A percentile compares a stretch with the other conserved stretches of the same genome.
These are phyloP conservation scores for Penicillium sumatraense DNA, from an alignment of 2,329 filamentous ascomycete species.

Conservation along the genomic window DNA sequence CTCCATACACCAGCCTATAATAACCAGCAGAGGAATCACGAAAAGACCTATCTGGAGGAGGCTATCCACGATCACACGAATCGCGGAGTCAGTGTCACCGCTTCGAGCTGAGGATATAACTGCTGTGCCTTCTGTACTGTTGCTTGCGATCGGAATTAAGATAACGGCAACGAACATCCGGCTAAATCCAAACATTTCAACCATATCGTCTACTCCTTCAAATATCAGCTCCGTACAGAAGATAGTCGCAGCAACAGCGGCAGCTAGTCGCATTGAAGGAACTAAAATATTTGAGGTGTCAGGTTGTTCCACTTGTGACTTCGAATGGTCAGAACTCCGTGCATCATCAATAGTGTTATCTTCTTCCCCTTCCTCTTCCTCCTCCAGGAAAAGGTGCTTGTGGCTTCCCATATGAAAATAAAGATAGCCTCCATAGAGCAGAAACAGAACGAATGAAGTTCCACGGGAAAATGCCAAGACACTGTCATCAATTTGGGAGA, in stretches of 20 bases:
- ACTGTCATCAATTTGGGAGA: conserved; percentile 48
- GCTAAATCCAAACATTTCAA: conserved; percentile 66
- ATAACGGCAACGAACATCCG: conserved; percentile 75
- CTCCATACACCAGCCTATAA: conserved; percentile 72
- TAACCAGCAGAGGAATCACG: conserved; percentile 72
- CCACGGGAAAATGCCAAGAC: conserved; percentile 72
- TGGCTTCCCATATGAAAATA: conserved; percentile 74
- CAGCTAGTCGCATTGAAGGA: conserved; percentile 7
- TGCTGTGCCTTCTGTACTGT: conserved; percentile 74
- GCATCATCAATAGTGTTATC: background rate
- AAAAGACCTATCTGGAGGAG: conserved; percentile 76
- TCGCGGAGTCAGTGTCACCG: conserved; percentile 63
- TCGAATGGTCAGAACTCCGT: background rate
- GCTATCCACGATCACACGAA: conserved; percentile 75
- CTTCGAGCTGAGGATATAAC: conserved; percentile 72
- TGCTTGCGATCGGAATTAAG: conserved; percentile 73
- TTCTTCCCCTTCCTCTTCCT: conserved; percentile 28
- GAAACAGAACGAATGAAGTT: conserved; percentile 69
- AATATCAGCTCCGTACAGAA: conserved; percentile 73
- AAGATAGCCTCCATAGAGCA: conserved; percentile 72
- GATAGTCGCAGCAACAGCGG: conserved; percentile 63
- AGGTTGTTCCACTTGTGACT: background rate
- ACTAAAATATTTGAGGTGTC: background rate
- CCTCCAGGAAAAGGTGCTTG: conserved; percentile 65
- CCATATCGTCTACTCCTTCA: conserved; percentile 68